Evolutionary conservation across 306 rosid species (phyloP).

Genomic region (Ceratonia siliqua): DNA sequence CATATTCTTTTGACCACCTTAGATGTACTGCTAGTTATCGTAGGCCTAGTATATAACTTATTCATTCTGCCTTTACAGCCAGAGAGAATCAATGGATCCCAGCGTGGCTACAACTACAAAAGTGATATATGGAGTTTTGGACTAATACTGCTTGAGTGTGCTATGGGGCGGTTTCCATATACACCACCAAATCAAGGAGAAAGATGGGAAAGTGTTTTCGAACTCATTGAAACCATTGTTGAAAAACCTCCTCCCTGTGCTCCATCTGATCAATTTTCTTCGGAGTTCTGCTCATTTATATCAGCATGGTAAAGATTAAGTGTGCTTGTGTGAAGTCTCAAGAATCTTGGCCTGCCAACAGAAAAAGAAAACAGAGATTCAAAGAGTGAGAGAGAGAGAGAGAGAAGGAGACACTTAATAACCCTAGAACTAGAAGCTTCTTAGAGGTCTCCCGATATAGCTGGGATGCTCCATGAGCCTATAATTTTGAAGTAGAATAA

Average conservation of each 20-base stretch:
- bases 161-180: constrained; percentile 85
- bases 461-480: constrained; percentile 14
- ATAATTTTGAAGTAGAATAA: constrained; percentile 15
- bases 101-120: constrained; percentile 66
- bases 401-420: not conserved
- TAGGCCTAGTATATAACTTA: constrained; percentile 20
- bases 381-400: not conserved
- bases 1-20: constrained; percentile 3
- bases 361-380: not conserved
- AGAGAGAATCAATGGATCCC: constrained; percentile 80
- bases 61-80: constrained; percentile 63
- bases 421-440: not conserved
- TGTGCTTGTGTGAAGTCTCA: constrained; percentile 20
- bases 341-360: constrained; percentile 2
- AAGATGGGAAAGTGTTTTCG: constrained; percentile 78
- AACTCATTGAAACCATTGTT: constrained; percentile 86
- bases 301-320: constrained; percentile 79
- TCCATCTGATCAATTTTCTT: constrained; percentile 80
- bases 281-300: constrained; percentile 82
- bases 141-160: constrained; percentile 88
- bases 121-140: constrained; percentile 99
- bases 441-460: constrained; percentile 13
- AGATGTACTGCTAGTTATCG: not conserved
- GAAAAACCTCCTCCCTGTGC: constrained; percentile 84
- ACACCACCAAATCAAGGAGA: constrained; percentile 72